phyloP scores from a whole-genome alignment of 1,139 yeast genomes.

The Nakaseomyces glabratus region DNA sequence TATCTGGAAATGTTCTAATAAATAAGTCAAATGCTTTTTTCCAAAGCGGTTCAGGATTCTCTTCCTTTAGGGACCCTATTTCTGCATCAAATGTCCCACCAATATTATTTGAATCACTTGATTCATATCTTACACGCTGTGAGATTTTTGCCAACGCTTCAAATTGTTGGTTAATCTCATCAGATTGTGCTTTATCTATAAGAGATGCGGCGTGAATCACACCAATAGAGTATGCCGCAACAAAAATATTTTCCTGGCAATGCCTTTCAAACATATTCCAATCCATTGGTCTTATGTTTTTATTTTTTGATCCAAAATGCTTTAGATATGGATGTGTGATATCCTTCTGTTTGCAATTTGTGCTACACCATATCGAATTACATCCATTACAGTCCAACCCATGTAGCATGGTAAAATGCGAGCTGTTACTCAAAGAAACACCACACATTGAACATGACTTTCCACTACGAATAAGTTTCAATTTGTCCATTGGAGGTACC shows the following conservation, averaged over 20 bases:
- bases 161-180: conserved; percentile 37
- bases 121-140: conserved; percentile 55
- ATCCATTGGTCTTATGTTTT: conserved; percentile 34
- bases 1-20: conserved; percentile 40
- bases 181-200: conserved; percentile 39
- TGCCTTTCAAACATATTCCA: conserved; percentile 52
- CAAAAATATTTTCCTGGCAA: conserved; percentile 59
- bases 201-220: conserved; percentile 44
- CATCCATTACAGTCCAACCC: conserved; percentile 67
- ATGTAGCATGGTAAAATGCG: conserved; percentile 34
- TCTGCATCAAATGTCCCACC: conserved; percentile 51
- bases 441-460: conserved; percentile 81
- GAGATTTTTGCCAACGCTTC: conserved; percentile 61
- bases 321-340: conserved; percentile 49
- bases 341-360: conserved; percentile 47
- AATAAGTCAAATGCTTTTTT: conserved; percentile 46
- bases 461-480: conserved; percentile 52
- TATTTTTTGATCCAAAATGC: conserved; percentile 37
- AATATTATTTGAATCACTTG: conserved; percentile 42
- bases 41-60: conserved; percentile 44
- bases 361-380: conserved; percentile 64
- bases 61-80: conserved; percentile 31
- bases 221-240: conserved; percentile 59
- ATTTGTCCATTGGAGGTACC: conserved; percentile 63
- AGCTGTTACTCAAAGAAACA: conserved; percentile 40